A percentile compares a stretch with the other conserved stretches of the same genome.
Evolutionary conservation across 2,329 filamentous ascomycete species (phyloP).

Genomic region (Colletotrichum nymphaeae): DNA sequence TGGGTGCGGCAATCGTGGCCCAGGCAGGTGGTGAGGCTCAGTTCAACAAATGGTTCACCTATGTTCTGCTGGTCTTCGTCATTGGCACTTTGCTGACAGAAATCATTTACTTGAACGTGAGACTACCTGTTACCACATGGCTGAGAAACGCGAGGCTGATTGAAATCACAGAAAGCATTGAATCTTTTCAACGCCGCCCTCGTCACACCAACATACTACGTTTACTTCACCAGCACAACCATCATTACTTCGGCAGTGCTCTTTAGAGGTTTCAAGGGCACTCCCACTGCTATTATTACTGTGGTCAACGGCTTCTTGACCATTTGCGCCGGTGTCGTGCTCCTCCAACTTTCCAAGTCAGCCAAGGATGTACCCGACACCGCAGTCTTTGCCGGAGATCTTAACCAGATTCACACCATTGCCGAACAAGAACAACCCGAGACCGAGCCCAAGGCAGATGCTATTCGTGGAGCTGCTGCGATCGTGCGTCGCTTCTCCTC

Average conservation of each 20-base stretch:
- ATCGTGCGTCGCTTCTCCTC: conserved; percentile 86
- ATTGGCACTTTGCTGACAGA: conserved; percentile 89
- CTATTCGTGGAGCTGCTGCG: conserved; percentile 89
- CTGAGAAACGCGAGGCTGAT: conserved; percentile 33
- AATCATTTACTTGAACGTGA: conserved; percentile 94
- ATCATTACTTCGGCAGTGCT: conserved; percentile 94
- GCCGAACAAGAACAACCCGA: conserved; percentile 97
- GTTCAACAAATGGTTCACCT: conserved; percentile 98
- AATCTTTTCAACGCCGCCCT: conserved; percentile 97
- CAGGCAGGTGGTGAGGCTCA: conserved; percentile 85
- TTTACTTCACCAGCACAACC: conserved; percentile 96
- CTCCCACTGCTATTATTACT: conserved; percentile 81
- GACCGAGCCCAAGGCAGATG: conserved; percentile 94
- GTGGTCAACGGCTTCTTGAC: conserved; percentile 93
- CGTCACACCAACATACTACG: conserved; percentile 98
- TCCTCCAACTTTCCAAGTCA: conserved; percentile 96
- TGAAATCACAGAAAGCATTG: conserved; percentile 85
- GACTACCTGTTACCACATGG: conserved; percentile 49
- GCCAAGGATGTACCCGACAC: conserved; percentile 96
- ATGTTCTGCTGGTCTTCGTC: conserved; percentile 91
- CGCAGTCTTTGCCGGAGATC: conserved; percentile 90
- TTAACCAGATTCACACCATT: conserved; percentile 95
- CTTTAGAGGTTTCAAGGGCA: conserved; percentile 94
- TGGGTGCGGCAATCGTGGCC: conserved; percentile 91
- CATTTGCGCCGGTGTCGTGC: conserved; percentile 91